These are phyloP conservation scores for Endoconidiophora laricicola DNA, from an alignment of 2,329 filamentous ascomycete genomes.

Conservation along the genomic window DNA sequence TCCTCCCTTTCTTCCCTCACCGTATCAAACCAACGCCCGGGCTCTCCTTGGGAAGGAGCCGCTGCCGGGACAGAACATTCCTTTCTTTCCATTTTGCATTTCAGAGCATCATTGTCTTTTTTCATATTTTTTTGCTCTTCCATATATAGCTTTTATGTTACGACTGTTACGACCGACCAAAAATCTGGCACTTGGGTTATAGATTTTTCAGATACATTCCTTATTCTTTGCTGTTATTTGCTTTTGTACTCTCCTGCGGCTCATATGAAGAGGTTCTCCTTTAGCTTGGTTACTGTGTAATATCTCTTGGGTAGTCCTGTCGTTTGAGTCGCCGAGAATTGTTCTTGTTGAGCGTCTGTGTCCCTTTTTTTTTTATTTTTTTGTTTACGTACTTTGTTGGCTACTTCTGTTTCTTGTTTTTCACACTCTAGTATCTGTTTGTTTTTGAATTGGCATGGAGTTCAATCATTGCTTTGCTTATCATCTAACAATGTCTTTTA, in stretches of 20 bases:
- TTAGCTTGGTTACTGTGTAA: not conserved
- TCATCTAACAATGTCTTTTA: too few species aligned
- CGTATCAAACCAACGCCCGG: slow-evolving; percentile 5
- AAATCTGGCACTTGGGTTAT: slow-evolving; percentile 12
- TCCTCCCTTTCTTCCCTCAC: not conserved
- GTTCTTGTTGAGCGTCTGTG: slow-evolving; percentile 1
- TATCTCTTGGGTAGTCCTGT: not conserved
- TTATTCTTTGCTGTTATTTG: slow-evolving; percentile 3
- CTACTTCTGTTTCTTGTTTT: not conserved
- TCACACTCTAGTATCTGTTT: not conserved
- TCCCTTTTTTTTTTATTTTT: not conserved
- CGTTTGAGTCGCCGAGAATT: not conserved
- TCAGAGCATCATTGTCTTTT: slow-evolving; percentile 2
- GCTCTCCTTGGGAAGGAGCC: slow-evolving; percentile 4
- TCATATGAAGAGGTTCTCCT: not conserved
- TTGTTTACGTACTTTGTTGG: not conserved
- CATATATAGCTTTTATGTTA: slow-evolving; percentile 10
- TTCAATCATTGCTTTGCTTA: not conserved
- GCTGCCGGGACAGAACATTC: slow-evolving; percentile 10
- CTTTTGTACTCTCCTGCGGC: not conserved
- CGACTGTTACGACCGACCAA: slow-evolving; percentile 13
- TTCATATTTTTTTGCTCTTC: not conserved
- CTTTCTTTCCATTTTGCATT: slow-evolving; percentile 5
- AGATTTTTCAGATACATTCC: slow-evolving; percentile 12
- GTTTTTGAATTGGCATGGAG: not conserved